Percentiles rank a stretch among this genome's conserved stretches.
phyloP scores from a whole-genome alignment of 371 early-diverging fungal species.

The Mortierella sp. region DNA sequence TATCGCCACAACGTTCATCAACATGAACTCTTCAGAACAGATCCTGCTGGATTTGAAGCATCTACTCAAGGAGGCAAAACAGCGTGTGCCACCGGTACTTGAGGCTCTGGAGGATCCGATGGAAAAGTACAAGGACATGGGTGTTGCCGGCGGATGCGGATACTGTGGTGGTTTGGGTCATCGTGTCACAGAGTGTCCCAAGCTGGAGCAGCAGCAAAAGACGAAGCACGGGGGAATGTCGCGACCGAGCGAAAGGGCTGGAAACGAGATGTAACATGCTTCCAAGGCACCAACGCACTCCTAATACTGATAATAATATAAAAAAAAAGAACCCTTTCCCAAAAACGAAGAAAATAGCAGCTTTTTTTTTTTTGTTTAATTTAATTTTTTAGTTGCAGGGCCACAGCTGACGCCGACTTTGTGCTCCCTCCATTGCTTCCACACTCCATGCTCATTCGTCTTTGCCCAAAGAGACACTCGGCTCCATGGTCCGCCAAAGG shows the following conservation, averaged over 20 bases:
- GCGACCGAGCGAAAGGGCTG: slow-evolving; percentile 50
- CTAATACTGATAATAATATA: too few relatives aligned
- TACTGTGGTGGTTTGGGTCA: slow-evolving; percentile 97
- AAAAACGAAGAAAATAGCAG: too few relatives aligned
- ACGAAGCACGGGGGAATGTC: slow-evolving; percentile 48
- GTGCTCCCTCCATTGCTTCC: too few relatives aligned
- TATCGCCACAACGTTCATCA: slow-evolving; percentile 96
- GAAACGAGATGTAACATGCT: slow-evolving; percentile 55
- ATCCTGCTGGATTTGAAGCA: slow-evolving; percentile 94
- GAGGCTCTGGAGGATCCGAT: slow-evolving; percentile 89
- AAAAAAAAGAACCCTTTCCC: too few relatives aligned
- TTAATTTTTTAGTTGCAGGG: too few relatives aligned
- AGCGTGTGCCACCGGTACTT: slow-evolving; percentile 90
- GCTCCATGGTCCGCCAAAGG: too few relatives aligned
- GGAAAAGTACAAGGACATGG: slow-evolving; percentile 74
- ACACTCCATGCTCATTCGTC: not conserved
- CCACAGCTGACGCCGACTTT: too few relatives aligned
- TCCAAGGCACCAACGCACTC: too few relatives aligned
- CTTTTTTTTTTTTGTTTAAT: too few relatives aligned
- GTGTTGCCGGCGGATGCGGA: slow-evolving; percentile 78
- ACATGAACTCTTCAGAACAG: slow-evolving; percentile 84
- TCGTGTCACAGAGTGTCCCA: slow-evolving; percentile 92
- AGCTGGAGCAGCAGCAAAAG: slow-evolving; percentile 69
- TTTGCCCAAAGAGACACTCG: too few relatives aligned
- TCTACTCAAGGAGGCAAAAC: slow-evolving; percentile 92